Evolutionary conservation across 305 asterid genomes (phyloP), one percentile per base, ranked within the genome.

Genomic region (Fraxinus ornus): DNA sequence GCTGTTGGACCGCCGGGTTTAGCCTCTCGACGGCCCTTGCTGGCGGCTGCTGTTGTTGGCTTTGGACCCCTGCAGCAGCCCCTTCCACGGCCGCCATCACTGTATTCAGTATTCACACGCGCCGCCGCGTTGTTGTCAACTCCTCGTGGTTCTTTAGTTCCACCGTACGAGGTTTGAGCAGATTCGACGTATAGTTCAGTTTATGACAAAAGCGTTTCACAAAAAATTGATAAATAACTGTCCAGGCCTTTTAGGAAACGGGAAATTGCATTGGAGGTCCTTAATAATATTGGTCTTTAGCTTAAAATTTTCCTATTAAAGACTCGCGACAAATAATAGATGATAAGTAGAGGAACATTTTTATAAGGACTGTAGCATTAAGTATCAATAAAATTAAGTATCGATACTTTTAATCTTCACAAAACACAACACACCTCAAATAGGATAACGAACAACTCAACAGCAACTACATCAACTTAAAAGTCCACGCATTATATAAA

Each of bases 1-100:
- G 98, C 82, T 93, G 97, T 81, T 96, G 98, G 77, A 96, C 93
- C 37, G 94, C 97, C 8, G 94, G 85, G 82, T 94, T 96, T 84
- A 94, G 93, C 79, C 92, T 93, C 91, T 96, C 99, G 88, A 88
- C 95, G 55, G 36, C 93, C 91, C 91, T 87, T 19, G 88, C 78
- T 17, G 90, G 81, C 79, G 85, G 90, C 66, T 26, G 30, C 52
- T 83, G 97, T 28, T 78, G 89, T 30, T 89, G 94, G 17, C 85
- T 91, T 60, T 85, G 91, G 30, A 22, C 88, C 30, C 84, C 92
- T 35, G 83, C 70, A 85, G 70, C 88, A 80, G 10, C 91, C 35
- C 93, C 93, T 80, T 89, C 97, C 90, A 79, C 78, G 75, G 88
- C 86, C 30, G 89, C 88, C 90, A 81, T 82, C 49, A 37, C 21